A percentile compares a stretch with the other conserved stretches of the same genome.
Evolutionary conservation across 352 stramenopile genomes (phyloP).

Genomic region (Pythium dissimile): DNA sequence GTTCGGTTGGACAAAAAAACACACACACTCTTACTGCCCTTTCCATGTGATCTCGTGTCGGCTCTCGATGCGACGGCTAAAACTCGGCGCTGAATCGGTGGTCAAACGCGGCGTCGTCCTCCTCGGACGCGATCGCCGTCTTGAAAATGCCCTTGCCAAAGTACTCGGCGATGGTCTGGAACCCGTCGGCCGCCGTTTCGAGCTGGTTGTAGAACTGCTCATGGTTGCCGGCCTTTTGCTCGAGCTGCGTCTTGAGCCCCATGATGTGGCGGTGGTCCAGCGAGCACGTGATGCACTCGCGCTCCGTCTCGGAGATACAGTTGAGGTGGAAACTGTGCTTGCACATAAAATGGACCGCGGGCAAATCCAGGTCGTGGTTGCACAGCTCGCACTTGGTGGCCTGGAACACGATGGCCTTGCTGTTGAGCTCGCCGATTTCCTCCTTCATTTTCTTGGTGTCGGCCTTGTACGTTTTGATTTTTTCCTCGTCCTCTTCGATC

Average conservation of each 20-base stretch:
- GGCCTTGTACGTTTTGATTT: conserved; percentile 83
- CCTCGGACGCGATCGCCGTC: conserved; percentile 58
- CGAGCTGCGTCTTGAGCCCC: conserved; percentile 82
- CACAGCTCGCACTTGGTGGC: conserved; percentile 89
- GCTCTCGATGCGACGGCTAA: conserved; percentile 41
- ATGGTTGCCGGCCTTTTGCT: conserved; percentile 87
- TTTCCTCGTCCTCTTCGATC: conserved; percentile 83
- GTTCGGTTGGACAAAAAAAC: conserved; percentile 10
- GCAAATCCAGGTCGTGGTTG: conserved; percentile 87
- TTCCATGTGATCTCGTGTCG: no score
- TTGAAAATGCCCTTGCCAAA: conserved; percentile 93
- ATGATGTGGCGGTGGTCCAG: conserved; percentile 84
- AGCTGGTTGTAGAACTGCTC: conserved; percentile 93
- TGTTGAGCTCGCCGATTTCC: conserved; percentile 80
- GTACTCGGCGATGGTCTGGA: conserved; percentile 89
- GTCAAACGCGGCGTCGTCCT: conserved; percentile 63
- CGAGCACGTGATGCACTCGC: conserved; percentile 87
- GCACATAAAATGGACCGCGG: conserved; percentile 91
- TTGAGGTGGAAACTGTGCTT: conserved; percentile 90
- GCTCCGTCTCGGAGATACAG: conserved; percentile 87
- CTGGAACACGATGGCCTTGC: conserved; percentile 87
- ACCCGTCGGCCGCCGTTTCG: conserved; percentile 84
- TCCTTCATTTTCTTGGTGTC: conserved; percentile 90
- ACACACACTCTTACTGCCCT: background rate
- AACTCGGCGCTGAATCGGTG: conserved; percentile 83